phyloP scores from a whole-genome alignment of 2,329 filamentous ascomycete species.

The Fonsecaea erecta region DNA sequence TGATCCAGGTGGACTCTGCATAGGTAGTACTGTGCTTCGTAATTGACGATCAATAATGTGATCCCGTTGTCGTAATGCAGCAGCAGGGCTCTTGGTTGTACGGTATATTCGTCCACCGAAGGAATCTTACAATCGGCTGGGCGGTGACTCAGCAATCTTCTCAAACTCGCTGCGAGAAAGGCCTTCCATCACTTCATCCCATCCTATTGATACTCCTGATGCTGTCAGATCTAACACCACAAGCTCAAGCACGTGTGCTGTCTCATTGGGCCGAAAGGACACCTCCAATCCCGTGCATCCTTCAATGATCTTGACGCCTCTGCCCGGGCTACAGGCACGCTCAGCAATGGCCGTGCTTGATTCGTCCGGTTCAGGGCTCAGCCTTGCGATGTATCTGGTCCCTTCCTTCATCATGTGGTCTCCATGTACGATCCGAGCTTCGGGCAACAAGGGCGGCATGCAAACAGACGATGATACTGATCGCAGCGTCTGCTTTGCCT shows the following conservation, averaged over 20 bases:
- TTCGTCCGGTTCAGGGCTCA: conserved; percentile 6
- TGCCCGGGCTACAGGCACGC: conserved; percentile 13
- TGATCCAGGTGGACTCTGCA: background rate
- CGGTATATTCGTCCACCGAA: background rate
- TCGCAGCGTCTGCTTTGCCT: background rate
- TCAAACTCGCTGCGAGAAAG: too few relatives aligned
- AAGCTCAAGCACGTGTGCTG: background rate
- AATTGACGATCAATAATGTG: background rate
- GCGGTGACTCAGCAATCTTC: too few relatives aligned
- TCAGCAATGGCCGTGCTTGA: conserved; percentile 5
- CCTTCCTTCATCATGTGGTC: background rate
- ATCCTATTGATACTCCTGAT: too few relatives aligned
- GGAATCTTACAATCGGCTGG: background rate
- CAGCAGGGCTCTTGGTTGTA: too few relatives aligned
- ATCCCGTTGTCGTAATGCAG: background rate
- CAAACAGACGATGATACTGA: background rate
- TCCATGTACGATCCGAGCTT: background rate
- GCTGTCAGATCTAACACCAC: background rate
- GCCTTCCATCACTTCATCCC: background rate
- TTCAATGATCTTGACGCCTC: background rate
- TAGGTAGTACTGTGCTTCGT: background rate
- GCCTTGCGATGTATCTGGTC: background rate
- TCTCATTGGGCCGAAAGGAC: background rate
- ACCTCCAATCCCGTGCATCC: background rate
- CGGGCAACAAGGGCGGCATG: background rate